Percentiles rank a stretch among this genome's conserved stretches.
Evolutionary conservation across 2,329 filamentous ascomycete genomes (phyloP).

Genomic region (Aureobasidium zeae): DNA sequence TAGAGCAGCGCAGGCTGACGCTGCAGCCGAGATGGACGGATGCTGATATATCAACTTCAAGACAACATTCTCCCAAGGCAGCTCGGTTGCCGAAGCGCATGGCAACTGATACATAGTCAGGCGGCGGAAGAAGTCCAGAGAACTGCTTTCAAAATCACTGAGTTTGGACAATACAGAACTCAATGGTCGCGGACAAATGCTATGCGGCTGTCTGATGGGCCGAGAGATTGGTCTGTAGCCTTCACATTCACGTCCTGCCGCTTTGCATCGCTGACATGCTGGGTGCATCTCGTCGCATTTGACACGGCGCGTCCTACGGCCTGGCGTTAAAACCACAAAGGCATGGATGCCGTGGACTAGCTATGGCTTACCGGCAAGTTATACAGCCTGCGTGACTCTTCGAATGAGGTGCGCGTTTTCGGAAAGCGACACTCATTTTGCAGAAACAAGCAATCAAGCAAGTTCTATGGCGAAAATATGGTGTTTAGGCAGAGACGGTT

Average conservation of each 20-base stretch:
- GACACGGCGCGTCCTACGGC: not conserved
- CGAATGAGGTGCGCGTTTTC: not conserved
- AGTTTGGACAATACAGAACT: not conserved
- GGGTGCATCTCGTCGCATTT: not conserved
- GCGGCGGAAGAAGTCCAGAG: not conserved
- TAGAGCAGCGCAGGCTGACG: not conserved
- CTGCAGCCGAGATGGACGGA: not conserved
- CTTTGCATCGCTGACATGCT: not conserved
- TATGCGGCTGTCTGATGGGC: not conserved
- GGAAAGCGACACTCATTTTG: no score
- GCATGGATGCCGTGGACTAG: not conserved
- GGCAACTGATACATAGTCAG: not conserved
- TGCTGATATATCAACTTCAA: not conserved
- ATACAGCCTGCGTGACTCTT: not conserved
- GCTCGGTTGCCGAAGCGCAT: not conserved
- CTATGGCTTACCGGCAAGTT: not conserved
- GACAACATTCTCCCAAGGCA: not conserved
- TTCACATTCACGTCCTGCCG: not conserved
- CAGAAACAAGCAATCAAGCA: no score
- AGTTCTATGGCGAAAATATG: no score
- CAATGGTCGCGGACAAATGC: not conserved
- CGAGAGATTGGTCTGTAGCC: not conserved
- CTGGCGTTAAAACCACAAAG: not conserved
- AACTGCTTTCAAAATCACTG: not conserved
- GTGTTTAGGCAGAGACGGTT: no score